Evolutionary conservation across 306 rosid species (phyloP).

Genomic region (Quercus agrifolia): DNA sequence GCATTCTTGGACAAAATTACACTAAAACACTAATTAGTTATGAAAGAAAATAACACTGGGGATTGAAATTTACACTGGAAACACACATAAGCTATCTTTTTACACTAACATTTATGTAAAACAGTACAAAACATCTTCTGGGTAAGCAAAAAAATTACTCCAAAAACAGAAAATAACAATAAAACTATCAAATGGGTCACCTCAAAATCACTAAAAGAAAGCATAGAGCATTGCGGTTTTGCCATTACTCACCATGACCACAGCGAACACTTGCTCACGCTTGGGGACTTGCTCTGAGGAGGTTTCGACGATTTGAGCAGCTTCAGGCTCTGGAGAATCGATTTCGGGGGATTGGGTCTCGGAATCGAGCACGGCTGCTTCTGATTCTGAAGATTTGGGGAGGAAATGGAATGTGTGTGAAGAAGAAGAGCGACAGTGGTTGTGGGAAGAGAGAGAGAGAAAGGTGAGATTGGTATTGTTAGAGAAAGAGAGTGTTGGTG

Average conservation of each 20-base stretch:
- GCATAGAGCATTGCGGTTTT: not conserved
- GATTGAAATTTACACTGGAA: not conserved
- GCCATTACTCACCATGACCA: constrained; percentile 66
- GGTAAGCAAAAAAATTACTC: not conserved
- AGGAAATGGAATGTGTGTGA: constrained; percentile 40
- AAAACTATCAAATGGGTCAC: not conserved
- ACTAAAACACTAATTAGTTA: not conserved
- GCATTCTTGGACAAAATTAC: not conserved
- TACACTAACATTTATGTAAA: not conserved
- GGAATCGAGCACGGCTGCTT: constrained; percentile 16
- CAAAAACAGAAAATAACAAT: not conserved
- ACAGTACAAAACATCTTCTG: not conserved
- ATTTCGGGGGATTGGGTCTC: constrained; percentile 11
- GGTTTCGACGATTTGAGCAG: constrained; percentile 31
- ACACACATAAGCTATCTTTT: not conserved
- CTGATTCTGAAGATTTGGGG: constrained; percentile 46
- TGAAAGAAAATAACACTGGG: not conserved
- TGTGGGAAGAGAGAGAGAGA: constrained; percentile 38
- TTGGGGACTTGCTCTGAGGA: constrained; percentile 35
- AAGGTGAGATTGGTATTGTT: constrained; percentile 21
- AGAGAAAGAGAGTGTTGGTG: constrained; percentile 13
- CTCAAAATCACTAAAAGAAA: not conserved
- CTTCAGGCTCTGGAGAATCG: constrained; percentile 20
- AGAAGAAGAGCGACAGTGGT: constrained; percentile 34
- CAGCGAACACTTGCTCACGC: constrained; percentile 82